Evolutionary conservation across 2,329 filamentous ascomycete species (phyloP).

Genomic region (Boeremia exigua): DNA sequence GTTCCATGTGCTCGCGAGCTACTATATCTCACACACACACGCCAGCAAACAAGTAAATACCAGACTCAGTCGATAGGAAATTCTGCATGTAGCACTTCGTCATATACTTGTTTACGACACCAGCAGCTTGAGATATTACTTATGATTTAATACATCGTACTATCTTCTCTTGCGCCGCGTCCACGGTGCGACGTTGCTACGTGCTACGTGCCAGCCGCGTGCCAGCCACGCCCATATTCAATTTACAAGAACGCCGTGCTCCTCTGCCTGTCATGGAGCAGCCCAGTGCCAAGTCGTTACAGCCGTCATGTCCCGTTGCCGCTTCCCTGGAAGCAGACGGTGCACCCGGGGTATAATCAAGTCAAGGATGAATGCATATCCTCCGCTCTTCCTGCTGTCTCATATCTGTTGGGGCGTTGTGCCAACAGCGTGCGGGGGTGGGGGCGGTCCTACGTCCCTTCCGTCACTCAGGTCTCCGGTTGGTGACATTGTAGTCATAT

Average conservation of each 20-base stretch:
- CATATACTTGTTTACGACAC: no score
- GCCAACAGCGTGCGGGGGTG: constrained; percentile 39
- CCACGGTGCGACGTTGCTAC: not conserved
- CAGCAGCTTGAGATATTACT: constrained; percentile 6
- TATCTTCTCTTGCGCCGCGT: not conserved
- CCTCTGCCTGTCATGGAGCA: constrained; percentile 6
- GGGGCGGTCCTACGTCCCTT: constrained; percentile 30
- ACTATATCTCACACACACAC: no score
- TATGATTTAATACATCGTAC: constrained; percentile 11
- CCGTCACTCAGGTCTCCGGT: constrained; percentile 41
- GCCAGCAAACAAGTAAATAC: no score
- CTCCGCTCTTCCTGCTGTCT: not conserved
- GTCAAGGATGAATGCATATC: not conserved
- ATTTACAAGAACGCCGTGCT: constrained; percentile 18
- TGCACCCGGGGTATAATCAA: not conserved
- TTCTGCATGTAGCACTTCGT: no score
- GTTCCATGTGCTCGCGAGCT: no score
- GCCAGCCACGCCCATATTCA: not conserved
- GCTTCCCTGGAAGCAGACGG: constrained; percentile 4
- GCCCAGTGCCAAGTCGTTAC: constrained; percentile 16
- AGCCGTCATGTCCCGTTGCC: constrained; percentile 13
- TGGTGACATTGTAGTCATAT: constrained; percentile 18
- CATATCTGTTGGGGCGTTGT: constrained; percentile 39
- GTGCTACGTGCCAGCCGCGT: not conserved
- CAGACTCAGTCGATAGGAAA: no score